Base-by-base conservation (phyloP, 1,139 yeast species). In the Yamadazyma triangularis region DNA sequence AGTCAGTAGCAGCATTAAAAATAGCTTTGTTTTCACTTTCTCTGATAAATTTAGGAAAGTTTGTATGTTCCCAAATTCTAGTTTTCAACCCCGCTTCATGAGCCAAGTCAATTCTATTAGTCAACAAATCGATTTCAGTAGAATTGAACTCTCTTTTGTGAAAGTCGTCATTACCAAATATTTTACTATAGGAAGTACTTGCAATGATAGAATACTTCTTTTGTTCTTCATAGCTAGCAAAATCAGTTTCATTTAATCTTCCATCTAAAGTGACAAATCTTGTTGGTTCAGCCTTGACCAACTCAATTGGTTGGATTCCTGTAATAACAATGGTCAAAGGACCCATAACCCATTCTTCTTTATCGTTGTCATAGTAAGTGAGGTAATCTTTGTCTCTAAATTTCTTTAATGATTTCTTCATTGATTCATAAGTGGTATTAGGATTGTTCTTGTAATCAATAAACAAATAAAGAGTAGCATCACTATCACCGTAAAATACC, bases 51-150 rank as follows among this genome's bases (percentile, higher is more conserved):
- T 38, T 42, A 4, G 72, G 72, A 64, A 64, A 65, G 23, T 54
- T 54, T 7, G 58, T 43, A 25, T 62, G 70, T 12, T 70, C 72
- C 73, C 73, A 66, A 11, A 66, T 44, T 40, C 73, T 51, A 1
- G 72, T 61, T 35, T 60, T 60, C 23, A 66, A 40, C 2, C 56
- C 58, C 32, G 54, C 51, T 22, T 51, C 35, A 35, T 66, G 71
- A 13, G 70, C 70, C 20, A 30, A 33, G 16, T 51, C 23, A 23
- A 63, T 48, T 29, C 33, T 40, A 2, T 34, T 30, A 10, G 42
- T 35, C 25, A 65, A 40, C 15, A 33, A 47, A 4, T 28, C 14
- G 33, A 44, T 47, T 29, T 60, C 62, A 1, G 36, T 41, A 2
- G 42, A 42, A 15, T 48, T 44, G 27, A 64, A 61, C 16, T 42